Base-by-base conservation (phyloP, 2,329 filamentous ascomycete species). In the Trichoderma aggressivum region DNA sequence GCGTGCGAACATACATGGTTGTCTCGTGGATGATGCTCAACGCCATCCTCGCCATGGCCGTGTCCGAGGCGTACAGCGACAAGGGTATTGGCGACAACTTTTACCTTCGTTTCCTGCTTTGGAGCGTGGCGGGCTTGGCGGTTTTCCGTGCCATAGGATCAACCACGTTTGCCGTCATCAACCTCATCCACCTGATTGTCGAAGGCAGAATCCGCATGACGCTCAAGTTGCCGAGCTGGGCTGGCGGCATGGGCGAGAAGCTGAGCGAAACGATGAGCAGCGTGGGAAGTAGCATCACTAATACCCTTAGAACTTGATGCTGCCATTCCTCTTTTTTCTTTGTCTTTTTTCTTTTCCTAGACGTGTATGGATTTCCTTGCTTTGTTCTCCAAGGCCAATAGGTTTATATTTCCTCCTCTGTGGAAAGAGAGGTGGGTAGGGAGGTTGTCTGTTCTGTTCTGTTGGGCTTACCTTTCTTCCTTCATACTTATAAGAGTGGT, bases 1-100 rank as follows among this genome's bases (percentile, higher is more conserved):
- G 92, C 53, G 96, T 99, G 66, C 90, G 96, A 69, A 99, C 96
- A 0, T 99, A 99, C 89, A 97, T 99, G 91, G 96, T 99, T 14
- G 90, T 97, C 56, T 87, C 91, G 60, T 99, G 96, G 96, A 94
- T 99, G 88, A 87, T 97, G 43, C 89, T 90, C 76, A 99, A 99
- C 80, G 94, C 92, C 4, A 89, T 97, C 72, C 89, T 99, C 47
- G 95, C 93, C 79, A 99, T 99, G 96, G 89, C 92, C 2, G 91
- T 98, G 16, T 92, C 89, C 6, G 96, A 99, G 82, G 90, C 92
- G 3, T 99, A 98, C 82, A 88, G 88, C 59, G 86, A 87, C 72
- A 88, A 86, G 61, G 84, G 89, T 53, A 90, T 97, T 64, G 90
- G 90, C 7, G 87, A 91, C 76, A 99, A 99, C 84, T 90, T 92